phyloP scores from a whole-genome alignment of 2,329 filamentous ascomycete genomes.

The Coniella vitis region DNA sequence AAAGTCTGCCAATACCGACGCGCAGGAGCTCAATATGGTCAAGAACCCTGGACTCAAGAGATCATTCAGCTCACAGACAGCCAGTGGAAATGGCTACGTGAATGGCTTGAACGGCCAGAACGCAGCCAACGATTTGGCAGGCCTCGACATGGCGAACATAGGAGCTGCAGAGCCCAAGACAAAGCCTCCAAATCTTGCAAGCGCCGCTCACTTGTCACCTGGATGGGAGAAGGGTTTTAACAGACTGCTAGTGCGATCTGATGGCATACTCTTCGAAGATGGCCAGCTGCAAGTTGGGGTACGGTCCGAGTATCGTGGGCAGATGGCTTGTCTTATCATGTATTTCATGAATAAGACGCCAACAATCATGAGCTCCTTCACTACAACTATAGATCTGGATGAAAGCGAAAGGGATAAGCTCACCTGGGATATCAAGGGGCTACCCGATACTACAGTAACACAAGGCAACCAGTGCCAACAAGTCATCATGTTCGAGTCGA shows the following conservation, averaged over 20 bases:
- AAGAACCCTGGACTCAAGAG: slow-evolving; percentile 80
- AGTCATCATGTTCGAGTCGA: slow-evolving; percentile 89
- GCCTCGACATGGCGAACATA: slow-evolving; percentile 68
- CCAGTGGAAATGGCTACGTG: slow-evolving; percentile 40
- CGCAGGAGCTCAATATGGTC: slow-evolving; percentile 70
- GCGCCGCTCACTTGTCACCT: slow-evolving; percentile 84
- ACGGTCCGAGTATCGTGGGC: slow-evolving; percentile 89
- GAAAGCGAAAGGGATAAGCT: slow-evolving; percentile 57
- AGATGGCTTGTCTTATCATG: slow-evolving; percentile 89
- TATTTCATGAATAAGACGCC: slow-evolving; percentile 96
- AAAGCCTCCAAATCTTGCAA: slow-evolving; percentile 78
- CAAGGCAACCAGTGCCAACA: slow-evolving; percentile 79
- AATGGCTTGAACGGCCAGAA: slow-evolving; percentile 43
- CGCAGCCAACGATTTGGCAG: slow-evolving; percentile 62
- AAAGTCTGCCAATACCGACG: slow-evolving; percentile 83
- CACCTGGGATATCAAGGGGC: slow-evolving; percentile 78
- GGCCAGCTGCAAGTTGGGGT: slow-evolving; percentile 88
- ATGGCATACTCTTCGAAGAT: slow-evolving; percentile 92
- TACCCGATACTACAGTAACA: slow-evolving; percentile 75
- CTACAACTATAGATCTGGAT: slow-evolving; percentile 84
- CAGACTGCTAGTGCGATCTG: slow-evolving; percentile 67
- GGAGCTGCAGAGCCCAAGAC: slow-evolving; percentile 50
- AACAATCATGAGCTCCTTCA: slow-evolving; percentile 80
- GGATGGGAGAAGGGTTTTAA: slow-evolving; percentile 92
- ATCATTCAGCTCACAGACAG: slow-evolving; percentile 62